A percentile compares a stretch with the other conserved stretches of the same genome.
Evolutionary conservation across 345 rosid species (phyloP).

Genomic region (Populus ilicifolia): DNA sequence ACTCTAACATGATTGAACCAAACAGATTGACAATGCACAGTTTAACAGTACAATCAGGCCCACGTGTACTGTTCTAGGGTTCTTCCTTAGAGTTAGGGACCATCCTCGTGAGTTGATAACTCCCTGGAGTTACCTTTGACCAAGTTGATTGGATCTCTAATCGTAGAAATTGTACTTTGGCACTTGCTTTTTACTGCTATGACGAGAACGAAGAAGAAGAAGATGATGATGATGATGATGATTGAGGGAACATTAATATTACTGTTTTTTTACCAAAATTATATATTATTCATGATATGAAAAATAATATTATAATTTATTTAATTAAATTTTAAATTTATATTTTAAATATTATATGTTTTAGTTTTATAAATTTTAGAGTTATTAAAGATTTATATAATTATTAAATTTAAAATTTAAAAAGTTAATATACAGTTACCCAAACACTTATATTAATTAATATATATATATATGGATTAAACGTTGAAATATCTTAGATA

Average conservation of each 20-base stretch:
- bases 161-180: background rate
- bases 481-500: no score
- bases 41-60: no score
- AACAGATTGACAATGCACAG: background rate
- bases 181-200: background rate
- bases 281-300: background rate
- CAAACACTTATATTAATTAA: no score
- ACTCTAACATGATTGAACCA: constrained; percentile 2
- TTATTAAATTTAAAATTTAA: accelerated
- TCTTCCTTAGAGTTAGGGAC: background rate
- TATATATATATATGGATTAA: no score
- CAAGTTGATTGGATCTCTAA: background rate
- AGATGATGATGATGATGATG: no score
- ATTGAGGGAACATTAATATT: background rate
- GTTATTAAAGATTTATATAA: no score
- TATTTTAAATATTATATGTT: no score
- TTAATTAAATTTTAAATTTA: accelerated
- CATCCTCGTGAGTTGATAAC: background rate
- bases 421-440: no score
- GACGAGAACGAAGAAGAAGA: background rate
- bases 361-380: no score
- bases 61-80: background rate
- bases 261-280: constrained; percentile 8
- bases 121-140: background rate
- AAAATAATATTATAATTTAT: no score